phyloP scores from a whole-genome alignment of 2,329 filamentous ascomycete genomes.

The Ophiosphaerella korrae region DNA sequence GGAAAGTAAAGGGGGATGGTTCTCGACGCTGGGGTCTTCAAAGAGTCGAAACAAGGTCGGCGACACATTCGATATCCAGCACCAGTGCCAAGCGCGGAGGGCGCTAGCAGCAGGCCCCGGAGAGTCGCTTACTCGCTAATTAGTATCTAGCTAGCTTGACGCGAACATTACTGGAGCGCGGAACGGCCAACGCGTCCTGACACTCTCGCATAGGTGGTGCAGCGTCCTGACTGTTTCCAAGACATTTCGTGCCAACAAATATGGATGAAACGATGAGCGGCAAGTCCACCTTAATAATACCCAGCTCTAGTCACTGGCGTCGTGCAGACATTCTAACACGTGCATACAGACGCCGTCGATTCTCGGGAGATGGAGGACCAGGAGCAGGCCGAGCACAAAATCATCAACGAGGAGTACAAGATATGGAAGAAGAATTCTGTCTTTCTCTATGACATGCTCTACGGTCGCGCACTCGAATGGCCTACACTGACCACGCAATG shows the following conservation, averaged over 20 bases:
- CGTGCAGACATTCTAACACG: slow-evolving; percentile 3
- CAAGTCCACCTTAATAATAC: slow-evolving; percentile 12
- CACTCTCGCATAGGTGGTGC: background rate
- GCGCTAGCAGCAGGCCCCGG: too few species aligned
- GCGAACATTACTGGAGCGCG: slow-evolving; percentile 21
- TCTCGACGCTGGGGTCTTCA: slow-evolving; percentile 49
- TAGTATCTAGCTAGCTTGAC: slow-evolving; percentile 5
- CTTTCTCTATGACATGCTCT: slow-evolving; percentile 97
- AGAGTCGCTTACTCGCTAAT: slow-evolving; percentile 1
- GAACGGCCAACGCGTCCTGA: background rate
- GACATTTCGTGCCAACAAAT: background rate
- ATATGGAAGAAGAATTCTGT: slow-evolving; percentile 99
- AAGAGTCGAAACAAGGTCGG: slow-evolving; percentile 32
- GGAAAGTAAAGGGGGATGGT: slow-evolving; percentile 32
- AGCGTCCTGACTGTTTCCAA: background rate
- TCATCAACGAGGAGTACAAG: slow-evolving; percentile 99
- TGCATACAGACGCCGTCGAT: slow-evolving; percentile 48
- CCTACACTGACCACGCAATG: slow-evolving; percentile 96
- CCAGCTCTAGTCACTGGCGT: too few species aligned
- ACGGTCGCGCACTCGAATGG: slow-evolving; percentile 94
- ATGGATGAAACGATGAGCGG: slow-evolving; percentile 50
- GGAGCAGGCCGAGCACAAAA: slow-evolving; percentile 76
- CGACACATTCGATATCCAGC: slow-evolving; percentile 24
- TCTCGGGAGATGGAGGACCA: slow-evolving; percentile 67
- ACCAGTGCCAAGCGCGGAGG: slow-evolving; percentile 12